Conservation (phyloP, 2,329 filamentous ascomycete species). For the Trichoderma aggressivum region DNA sequence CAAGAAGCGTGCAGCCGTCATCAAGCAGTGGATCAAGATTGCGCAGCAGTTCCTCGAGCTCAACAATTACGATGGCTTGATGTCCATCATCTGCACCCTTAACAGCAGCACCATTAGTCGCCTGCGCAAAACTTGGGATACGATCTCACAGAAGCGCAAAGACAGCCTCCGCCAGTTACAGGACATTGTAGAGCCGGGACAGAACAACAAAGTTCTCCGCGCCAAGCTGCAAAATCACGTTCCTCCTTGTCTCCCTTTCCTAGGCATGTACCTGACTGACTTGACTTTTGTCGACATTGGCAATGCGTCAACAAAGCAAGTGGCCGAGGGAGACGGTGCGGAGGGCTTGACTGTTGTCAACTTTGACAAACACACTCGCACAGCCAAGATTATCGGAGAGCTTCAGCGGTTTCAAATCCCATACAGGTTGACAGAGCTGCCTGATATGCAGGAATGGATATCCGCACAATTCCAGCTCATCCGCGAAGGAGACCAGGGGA, state of each 20-base stretch:
- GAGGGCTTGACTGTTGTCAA: slow-evolving; percentile 81
- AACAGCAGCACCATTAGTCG: slow-evolving; percentile 89
- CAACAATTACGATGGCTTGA: slow-evolving; percentile 93
- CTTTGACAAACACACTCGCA: slow-evolving; percentile 94
- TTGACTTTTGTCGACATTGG: slow-evolving; percentile 94
- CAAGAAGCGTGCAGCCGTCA: slow-evolving; percentile 83
- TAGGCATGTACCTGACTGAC: slow-evolving; percentile 95
- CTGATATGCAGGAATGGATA: slow-evolving; percentile 92
- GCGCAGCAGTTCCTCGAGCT: slow-evolving; percentile 81
- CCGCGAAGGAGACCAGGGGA: slow-evolving; percentile 55
- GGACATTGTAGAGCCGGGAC: slow-evolving; percentile 80
- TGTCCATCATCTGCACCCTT: slow-evolving; percentile 93
- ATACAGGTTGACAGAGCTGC: slow-evolving; percentile 76
- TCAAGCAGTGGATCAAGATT: slow-evolving; percentile 99
- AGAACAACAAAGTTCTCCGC: slow-evolving; percentile 86
- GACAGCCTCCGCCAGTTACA: slow-evolving; percentile 74
- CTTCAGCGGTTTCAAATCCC: slow-evolving; percentile 95
- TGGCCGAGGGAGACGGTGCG: slow-evolving; percentile 61
- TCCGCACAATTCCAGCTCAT: slow-evolving; percentile 76
- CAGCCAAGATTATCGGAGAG: slow-evolving; percentile 92
- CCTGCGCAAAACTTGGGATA: slow-evolving; percentile 87
- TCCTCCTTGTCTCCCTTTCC: slow-evolving; percentile 88
- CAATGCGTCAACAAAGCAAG: slow-evolving; percentile 79
- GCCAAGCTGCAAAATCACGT: slow-evolving; percentile 80
- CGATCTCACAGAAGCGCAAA: slow-evolving; percentile 79